Evolutionary conservation across 2,329 filamentous ascomycete species (phyloP).

Genomic region (Pseudogymnoascus destructans): DNA sequence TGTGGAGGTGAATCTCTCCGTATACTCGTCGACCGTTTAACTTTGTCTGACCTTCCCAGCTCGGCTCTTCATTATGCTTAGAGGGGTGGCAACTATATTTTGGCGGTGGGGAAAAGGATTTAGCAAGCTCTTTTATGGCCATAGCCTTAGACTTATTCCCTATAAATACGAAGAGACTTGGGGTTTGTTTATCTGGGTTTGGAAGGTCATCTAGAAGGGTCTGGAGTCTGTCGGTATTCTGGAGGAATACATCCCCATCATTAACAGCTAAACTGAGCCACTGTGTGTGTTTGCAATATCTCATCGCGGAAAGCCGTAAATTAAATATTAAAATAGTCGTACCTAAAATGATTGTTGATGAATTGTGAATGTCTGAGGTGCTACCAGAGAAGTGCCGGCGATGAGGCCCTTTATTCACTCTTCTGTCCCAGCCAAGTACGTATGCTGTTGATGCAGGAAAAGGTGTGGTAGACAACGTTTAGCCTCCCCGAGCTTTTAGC

Average conservation of each 20-base stretch:
- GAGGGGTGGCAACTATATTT: conserved; percentile 12
- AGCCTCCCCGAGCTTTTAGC: too few species aligned
- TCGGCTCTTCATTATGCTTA: conserved; percentile 10
- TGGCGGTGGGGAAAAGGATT: conserved; percentile 14
- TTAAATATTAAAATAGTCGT: neutral
- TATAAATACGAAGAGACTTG: conserved; percentile 16
- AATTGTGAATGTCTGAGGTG: neutral
- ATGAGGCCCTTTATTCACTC: neutral
- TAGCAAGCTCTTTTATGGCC: conserved; percentile 15
- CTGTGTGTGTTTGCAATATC: conserved; percentile 16
- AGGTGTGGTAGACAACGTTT: too few species aligned
- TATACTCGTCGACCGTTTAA: conserved; percentile 12
- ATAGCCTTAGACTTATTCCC: conserved; percentile 15
- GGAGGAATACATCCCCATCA: conserved; percentile 13
- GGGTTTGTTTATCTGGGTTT: conserved; percentile 12
- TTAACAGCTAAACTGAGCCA: conserved; percentile 13
- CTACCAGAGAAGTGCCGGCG: neutral
- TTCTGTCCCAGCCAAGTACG: conserved; percentile 12
- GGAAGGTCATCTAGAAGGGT: conserved; percentile 15
- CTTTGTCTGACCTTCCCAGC: conserved; percentile 10
- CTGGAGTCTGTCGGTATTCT: conserved; percentile 15
- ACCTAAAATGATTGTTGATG: neutral
- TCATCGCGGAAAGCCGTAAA: conserved; percentile 9
- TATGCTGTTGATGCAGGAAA: too few species aligned
- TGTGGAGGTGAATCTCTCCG: conserved; percentile 15